phyloP scores from a whole-genome alignment of 345 rosid genomes.

The Salix suchowensis region DNA sequence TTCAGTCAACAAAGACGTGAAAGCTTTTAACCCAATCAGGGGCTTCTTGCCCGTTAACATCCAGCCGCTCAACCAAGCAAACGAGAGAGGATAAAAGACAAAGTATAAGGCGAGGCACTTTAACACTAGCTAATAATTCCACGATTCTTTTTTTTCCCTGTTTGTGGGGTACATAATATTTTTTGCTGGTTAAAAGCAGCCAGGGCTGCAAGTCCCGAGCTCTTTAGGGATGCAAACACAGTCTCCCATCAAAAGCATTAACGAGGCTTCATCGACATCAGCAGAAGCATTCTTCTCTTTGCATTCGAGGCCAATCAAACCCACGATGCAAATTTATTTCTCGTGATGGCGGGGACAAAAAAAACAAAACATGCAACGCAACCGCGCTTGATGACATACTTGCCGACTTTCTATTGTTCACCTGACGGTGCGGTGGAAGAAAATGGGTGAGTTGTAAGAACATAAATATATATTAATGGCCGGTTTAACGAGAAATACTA shows the following conservation, averaged over 20 bases:
- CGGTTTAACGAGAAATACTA: too few species aligned
- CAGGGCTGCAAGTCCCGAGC: slow-evolving; percentile 20
- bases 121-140: neutral
- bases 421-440: too few species aligned
- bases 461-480: too few species aligned
- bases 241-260: neutral
- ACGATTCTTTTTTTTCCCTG: too few species aligned
- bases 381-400: too few species aligned
- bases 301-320: too few species aligned
- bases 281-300: neutral
- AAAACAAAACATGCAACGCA: too few species aligned
- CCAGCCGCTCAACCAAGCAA: neutral
- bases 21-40: neutral
- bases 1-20: slow-evolving; percentile 8
- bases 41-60: slow-evolving; percentile 7
- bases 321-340: too few species aligned
- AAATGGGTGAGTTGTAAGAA: too few species aligned
- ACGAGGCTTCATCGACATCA: slow-evolving; percentile 23
- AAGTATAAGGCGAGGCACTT: slow-evolving; percentile 12
- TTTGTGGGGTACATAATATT: too few species aligned
- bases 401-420: too few species aligned
- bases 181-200: neutral
- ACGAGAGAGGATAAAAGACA: neutral
- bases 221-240: neutral
- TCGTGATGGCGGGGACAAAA: too few species aligned